These are phyloP conservation scores for Ceratocystis harringtonii DNA, from an alignment of 2,329 filamentous ascomycete genomes.

Conservation along the genomic window DNA sequence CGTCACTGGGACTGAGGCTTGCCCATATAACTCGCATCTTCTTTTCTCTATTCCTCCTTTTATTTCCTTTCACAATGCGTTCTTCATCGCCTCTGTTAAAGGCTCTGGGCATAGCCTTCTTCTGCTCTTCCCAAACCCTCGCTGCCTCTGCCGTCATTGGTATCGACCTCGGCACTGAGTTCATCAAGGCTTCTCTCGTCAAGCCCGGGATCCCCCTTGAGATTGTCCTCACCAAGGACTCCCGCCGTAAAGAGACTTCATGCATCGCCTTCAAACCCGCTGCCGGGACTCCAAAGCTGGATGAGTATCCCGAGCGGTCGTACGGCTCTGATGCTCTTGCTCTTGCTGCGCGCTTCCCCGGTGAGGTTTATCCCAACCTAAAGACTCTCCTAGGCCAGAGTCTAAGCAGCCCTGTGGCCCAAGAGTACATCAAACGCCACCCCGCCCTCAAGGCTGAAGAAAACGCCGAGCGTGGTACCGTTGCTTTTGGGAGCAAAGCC, in stretches of 20 bases:
- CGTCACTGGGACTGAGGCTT: neutral
- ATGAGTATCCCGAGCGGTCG: slow-evolving; percentile 67
- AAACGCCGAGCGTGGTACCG: slow-evolving; percentile 47
- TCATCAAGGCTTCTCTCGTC: slow-evolving; percentile 89
- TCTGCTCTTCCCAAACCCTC: slow-evolving; percentile 35
- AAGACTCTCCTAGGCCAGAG: slow-evolving; percentile 76
- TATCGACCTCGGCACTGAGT: slow-evolving; percentile 88
- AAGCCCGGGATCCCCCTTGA: slow-evolving; percentile 96
- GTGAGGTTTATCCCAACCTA: slow-evolving; percentile 87
- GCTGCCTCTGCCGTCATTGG: slow-evolving; percentile 65
- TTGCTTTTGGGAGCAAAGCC: slow-evolving; percentile 64
- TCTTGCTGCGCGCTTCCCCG: slow-evolving; percentile 71
- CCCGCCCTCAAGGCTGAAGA: slow-evolving; percentile 49
- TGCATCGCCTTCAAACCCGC: slow-evolving; percentile 87
- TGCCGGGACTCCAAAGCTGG: slow-evolving; percentile 48
- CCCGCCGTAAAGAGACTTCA: slow-evolving; percentile 83
- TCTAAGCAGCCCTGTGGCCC: slow-evolving; percentile 43
- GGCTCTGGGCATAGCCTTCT: slow-evolving; percentile 23
- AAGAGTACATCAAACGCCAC: slow-evolving; percentile 59
- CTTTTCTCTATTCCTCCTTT: slow-evolving; percentile 24
- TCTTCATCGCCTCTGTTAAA: slow-evolving; percentile 10
- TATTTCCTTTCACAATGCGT: slow-evolving; percentile 24
- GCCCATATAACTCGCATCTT: neutral
- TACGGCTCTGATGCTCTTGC: slow-evolving; percentile 89
- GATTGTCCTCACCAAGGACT: slow-evolving; percentile 95